Percentiles rank a stretch among this genome's conserved stretches.
phyloP scores from a whole-genome alignment of 1,139 yeast species.

The Pneumocystis jirovecii region DNA sequence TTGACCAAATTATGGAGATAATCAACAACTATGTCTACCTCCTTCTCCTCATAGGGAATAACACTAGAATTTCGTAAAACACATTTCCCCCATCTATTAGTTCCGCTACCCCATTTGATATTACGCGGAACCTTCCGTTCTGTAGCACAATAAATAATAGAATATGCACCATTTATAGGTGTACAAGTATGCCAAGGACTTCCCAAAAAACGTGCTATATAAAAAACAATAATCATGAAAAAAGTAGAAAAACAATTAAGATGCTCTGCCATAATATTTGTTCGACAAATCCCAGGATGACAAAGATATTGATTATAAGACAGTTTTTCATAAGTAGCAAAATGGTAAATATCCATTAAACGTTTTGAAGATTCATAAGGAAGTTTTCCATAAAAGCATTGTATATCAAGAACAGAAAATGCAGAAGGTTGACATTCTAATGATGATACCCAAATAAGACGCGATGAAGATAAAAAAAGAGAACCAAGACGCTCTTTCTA shows the following conservation, averaged over 20 bases:
- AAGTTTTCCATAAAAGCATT: slow-evolving; percentile 44
- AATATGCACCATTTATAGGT: slow-evolving; percentile 80
- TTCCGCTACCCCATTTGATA: slow-evolving; percentile 20
- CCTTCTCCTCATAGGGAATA: slow-evolving; percentile 11
- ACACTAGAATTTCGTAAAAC: slow-evolving; percentile 2
- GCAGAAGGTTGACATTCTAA: slow-evolving; percentile 7
- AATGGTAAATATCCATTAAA: slow-evolving; percentile 66
- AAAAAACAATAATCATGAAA: slow-evolving; percentile 74
- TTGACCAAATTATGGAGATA: slow-evolving; percentile 2
- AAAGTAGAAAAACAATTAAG: slow-evolving; percentile 64
- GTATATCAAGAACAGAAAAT: slow-evolving; percentile 44
- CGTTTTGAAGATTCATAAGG: slow-evolving; percentile 91
- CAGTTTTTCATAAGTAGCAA: slow-evolving; percentile 30
- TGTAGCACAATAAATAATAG: slow-evolving; percentile 51
- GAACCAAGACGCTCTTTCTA: not conserved
- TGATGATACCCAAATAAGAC: slow-evolving; percentile 8
- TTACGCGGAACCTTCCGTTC: slow-evolving; percentile 3
- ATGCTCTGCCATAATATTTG: slow-evolving; percentile 62
- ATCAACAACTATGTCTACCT: slow-evolving; percentile 29
- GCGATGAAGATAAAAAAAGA: not conserved
- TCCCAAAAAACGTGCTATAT: slow-evolving; percentile 68
- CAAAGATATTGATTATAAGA: slow-evolving; percentile 60
- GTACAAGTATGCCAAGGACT: slow-evolving; percentile 78
- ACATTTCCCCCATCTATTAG: slow-evolving; percentile 18
- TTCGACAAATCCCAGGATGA: slow-evolving; percentile 89